Base-by-base conservation (phyloP, 2,329 filamentous ascomycete species). In the Pleoardoris graminearum region DNA sequence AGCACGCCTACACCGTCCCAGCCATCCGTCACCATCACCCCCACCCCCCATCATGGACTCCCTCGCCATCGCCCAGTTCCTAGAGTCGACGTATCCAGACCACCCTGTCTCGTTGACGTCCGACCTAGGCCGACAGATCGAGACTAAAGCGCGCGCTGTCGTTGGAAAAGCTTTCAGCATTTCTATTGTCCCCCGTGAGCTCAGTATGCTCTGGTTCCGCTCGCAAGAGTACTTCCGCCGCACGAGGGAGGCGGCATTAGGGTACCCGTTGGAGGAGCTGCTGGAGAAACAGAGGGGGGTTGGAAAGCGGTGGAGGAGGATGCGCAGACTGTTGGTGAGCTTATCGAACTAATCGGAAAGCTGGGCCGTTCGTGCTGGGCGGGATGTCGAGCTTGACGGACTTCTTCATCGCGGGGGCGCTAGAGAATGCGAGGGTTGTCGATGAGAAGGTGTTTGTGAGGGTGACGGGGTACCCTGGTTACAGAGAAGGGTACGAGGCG, bases 371-470 rank as follows among this genome's bases (percentile, higher is more conserved):
- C 62, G 61, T 77, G 49, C 57, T 76, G 42, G 74, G 75, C 8
- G 59, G 57, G 1, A n/a, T 35, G 38, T 72, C 73, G 22, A 75
- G 66, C 48, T 63, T 61, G 27, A 70, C 70, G 14, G 75, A 76
- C 50, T 77, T 77, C 55, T 75, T 75, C 32, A 66, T 77, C 55
- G 70, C 71, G 8, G 75, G 74, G 4, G 54, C 59, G 2, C 52
- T 77, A 4, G 70, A 74, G 61, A 61, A 52, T 53, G 66, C 67
- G 32, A 71, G 66, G 37, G 32, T 50, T 90, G 7, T 91, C 92
- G 60, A 76, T 91, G 36, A 85, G 92, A 36, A 30, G 17, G 53
- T 55, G 22, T 58, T 47, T 14, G n/a, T 42, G 48, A 54, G 50
- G 53, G 35, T 45, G 14, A 33, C 36, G 29, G 36, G 41, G 43